Evolutionary conservation across 164 flowering plant species (phyloP).

Genomic region (Chimonanthus praecox): DNA sequence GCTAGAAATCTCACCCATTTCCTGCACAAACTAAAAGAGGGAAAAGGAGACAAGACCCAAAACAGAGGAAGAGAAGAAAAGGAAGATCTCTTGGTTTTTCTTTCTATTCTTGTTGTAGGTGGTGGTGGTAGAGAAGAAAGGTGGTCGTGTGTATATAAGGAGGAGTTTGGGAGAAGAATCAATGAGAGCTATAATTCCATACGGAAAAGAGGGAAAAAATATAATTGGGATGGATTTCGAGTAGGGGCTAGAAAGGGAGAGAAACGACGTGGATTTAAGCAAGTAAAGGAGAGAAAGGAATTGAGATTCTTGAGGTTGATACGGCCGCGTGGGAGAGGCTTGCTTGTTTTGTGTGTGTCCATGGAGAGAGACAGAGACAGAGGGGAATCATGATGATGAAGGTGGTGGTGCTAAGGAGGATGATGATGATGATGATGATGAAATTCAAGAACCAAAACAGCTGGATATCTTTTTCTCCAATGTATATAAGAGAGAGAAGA

Average conservation of each 20-base stretch:
- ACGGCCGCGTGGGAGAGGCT: constrained; percentile 36
- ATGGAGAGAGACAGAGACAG: not conserved
- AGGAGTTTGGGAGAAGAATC: constrained; percentile 27
- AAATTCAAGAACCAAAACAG: not conserved
- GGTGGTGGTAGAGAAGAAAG: not conserved
- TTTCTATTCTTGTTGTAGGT: not conserved
- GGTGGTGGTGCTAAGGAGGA: not conserved
- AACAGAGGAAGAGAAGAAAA: constrained; percentile 5
- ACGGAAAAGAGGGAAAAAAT: constrained; percentile 5
- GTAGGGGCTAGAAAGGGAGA: constrained; percentile 9
- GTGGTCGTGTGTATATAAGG: constrained; percentile 12
- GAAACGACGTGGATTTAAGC: constrained; percentile 49
- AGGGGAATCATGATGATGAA: constrained; percentile 1
- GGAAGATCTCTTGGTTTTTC: not conserved
- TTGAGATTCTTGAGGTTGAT: constrained; percentile 40
- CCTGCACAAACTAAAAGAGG: not conserved
- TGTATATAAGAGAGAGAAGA: not conserved
- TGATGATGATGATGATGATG: not conserved
- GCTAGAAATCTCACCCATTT: constrained; percentile 59
- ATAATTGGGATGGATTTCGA: constrained; percentile 13
- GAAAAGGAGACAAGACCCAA: not conserved
- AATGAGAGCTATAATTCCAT: constrained; percentile 22
- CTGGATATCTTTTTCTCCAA: not conserved
- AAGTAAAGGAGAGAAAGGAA: constrained; percentile 6
- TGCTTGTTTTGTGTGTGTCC: not conserved